Evolutionary conservation across 2,329 filamentous ascomycete genomes (phyloP).

Genomic region (Aureobasidium namibiae): DNA sequence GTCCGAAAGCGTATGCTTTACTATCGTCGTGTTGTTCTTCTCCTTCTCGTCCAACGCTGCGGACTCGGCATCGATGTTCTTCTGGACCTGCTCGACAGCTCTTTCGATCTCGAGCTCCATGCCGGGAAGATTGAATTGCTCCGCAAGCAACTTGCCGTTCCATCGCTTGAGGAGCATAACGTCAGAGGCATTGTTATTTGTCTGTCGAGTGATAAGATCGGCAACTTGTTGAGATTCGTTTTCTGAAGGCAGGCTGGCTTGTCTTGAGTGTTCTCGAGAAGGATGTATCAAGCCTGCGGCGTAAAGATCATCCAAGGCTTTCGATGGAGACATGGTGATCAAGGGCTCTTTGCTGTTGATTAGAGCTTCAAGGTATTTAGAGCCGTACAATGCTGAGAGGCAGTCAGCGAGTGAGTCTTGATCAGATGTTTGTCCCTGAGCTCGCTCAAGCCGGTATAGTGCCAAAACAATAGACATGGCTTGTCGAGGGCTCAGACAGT

Average conservation of each 20-base stretch:
- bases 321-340: slow-evolving; percentile 56
- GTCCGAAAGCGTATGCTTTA: background rate
- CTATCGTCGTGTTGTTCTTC: background rate
- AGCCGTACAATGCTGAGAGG: slow-evolving; percentile 63
- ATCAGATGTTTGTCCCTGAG: background rate
- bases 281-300: slow-evolving; percentile 40
- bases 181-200: slow-evolving; percentile 34
- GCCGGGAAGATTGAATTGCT: slow-evolving; percentile 40
- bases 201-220: slow-evolving; percentile 30
- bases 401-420: background rate
- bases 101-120: slow-evolving; percentile 48
- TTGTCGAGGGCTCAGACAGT: no score
- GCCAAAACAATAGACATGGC: no score
- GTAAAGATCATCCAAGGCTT: slow-evolving; percentile 69
- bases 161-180: slow-evolving; percentile 42
- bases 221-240: slow-evolving; percentile 33
- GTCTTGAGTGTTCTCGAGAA: slow-evolving; percentile 31
- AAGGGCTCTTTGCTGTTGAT: slow-evolving; percentile 56
- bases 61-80: slow-evolving; percentile 32
- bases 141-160: slow-evolving; percentile 45
- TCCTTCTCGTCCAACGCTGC: slow-evolving; percentile 18
- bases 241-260: slow-evolving; percentile 28
- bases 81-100: slow-evolving; percentile 44
- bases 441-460: background rate
- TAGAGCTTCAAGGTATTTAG: slow-evolving; percentile 76